Evolutionary conservation across 371 early-diverging fungal species (phyloP).

Genomic region (Mortierella sp.): DNA sequence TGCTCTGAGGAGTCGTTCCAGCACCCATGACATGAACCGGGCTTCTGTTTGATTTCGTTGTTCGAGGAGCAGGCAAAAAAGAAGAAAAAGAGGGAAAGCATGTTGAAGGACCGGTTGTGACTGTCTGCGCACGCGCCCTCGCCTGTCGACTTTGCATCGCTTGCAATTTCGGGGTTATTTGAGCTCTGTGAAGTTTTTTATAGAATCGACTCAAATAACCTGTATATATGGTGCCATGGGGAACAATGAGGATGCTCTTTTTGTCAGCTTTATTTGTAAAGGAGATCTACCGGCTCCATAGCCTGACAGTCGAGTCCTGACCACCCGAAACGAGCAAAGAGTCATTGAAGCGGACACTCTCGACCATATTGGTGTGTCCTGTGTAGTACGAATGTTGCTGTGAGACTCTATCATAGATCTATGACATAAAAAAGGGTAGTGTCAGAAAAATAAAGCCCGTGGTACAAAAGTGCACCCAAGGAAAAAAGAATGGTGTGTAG

Average conservation of each 20-base stretch:
- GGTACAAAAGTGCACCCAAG: not conserved
- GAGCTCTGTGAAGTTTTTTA: too few species aligned
- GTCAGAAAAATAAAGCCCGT: not conserved
- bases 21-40: too few species aligned
- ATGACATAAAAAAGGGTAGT: not conserved
- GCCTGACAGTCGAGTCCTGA: slow-evolving; percentile 65
- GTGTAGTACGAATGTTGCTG: slow-evolving; percentile 65
- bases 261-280: not conserved
- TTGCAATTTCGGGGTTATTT: too few species aligned
- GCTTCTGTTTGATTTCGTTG: too few species aligned
- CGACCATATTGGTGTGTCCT: slow-evolving; percentile 63
- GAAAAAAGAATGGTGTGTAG: not conserved
- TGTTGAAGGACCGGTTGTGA: too few species aligned
- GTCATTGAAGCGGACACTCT: slow-evolving; percentile 62
- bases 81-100: too few species aligned
- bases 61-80: too few species aligned
- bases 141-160: too few species aligned
- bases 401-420: slow-evolving; percentile 73
- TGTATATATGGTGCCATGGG: too few species aligned
- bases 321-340: slow-evolving; percentile 65
- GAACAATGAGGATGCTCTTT: not conserved
- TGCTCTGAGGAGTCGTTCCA: too few species aligned
- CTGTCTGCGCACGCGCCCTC: too few species aligned
- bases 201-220: too few species aligned
- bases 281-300: slow-evolving; percentile 60